These are phyloP conservation scores for Marchantia polymorpha DNA, from an alignment of 225 moss, liverwort and hornwort species.

Conservation along the genomic window DNA sequence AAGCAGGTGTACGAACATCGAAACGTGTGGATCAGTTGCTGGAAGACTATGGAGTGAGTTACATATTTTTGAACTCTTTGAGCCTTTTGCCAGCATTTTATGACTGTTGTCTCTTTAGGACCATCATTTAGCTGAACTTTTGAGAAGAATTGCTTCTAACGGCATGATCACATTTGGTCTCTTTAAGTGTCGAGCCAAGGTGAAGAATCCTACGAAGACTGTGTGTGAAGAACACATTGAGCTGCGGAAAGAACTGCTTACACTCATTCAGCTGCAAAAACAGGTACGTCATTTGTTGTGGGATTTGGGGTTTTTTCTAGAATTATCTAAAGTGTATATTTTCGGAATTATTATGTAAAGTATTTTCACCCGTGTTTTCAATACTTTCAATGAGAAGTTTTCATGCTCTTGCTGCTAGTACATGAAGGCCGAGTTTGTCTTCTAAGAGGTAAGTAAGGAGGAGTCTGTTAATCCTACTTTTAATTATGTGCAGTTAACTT, in stretches of 20 bases:
- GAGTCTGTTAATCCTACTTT: background rate
- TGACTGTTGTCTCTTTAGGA: background rate
- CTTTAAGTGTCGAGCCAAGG: conserved; percentile 75
- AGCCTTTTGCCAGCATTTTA: background rate
- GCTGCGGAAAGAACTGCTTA: conserved; percentile 79
- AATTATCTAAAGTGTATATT: too few species aligned
- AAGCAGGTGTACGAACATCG: conserved; percentile 83
- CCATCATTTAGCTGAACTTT: background rate
- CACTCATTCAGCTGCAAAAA: conserved; percentile 78
- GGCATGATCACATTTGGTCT: background rate
- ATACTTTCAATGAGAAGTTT: background rate
- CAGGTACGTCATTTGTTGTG: conserved; percentile 45
- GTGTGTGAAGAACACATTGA: conserved; percentile 89
- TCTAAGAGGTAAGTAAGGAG: background rate
- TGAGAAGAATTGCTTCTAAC: background rate
- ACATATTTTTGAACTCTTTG: background rate
- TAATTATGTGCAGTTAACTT: conserved; percentile 53
- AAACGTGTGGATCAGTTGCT: conserved; percentile 95
- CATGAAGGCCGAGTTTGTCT: background rate
- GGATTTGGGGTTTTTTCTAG: too few species aligned
- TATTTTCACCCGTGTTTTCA: background rate
- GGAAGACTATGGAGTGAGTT: conserved; percentile 79
- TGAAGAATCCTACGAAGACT: conserved; percentile 74
- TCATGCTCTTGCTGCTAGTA: background rate
- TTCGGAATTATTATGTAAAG: too few species aligned